Conservation (phyloP, 164 flowering plant species). For the Brasenia schreberi region DNA sequence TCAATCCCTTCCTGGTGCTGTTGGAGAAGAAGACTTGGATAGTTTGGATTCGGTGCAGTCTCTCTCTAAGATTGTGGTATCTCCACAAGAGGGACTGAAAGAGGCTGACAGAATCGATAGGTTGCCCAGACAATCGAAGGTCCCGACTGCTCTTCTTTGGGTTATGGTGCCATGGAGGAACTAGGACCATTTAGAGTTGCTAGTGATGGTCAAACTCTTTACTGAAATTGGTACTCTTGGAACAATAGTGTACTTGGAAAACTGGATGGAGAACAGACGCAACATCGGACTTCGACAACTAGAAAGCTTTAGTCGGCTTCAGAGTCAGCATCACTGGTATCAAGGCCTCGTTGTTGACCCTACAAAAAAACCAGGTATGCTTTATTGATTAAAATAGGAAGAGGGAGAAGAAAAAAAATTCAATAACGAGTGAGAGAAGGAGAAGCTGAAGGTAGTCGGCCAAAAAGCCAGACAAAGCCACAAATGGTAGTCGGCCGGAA, state of each 20-base stretch:
- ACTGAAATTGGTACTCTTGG: constrained; percentile 34
- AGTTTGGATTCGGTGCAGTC: not conserved
- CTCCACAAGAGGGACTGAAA: constrained; percentile 20
- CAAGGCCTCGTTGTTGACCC: too few relatives aligned
- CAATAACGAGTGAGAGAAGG: too few relatives aligned
- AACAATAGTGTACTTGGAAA: constrained; percentile 26
- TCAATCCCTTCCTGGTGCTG: not conserved
- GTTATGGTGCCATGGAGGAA: constrained; percentile 54
- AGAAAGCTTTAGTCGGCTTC: too few relatives aligned
- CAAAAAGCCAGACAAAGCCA: too few relatives aligned
- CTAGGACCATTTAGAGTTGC: constrained; percentile 51
- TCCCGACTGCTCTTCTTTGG: constrained; percentile 54
- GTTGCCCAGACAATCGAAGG: constrained; percentile 47
- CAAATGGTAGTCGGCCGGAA: too few relatives aligned
- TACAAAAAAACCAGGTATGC: too few relatives aligned
- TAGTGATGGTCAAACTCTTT: constrained; percentile 33
- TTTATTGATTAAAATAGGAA: too few relatives aligned
- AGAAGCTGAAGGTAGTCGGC: too few relatives aligned
- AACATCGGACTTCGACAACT: too few relatives aligned
- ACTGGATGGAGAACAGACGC: too few relatives aligned
- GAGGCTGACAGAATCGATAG: constrained; percentile 24
- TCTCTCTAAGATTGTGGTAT: not conserved
- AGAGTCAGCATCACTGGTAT: too few relatives aligned
- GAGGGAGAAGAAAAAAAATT: too few relatives aligned
- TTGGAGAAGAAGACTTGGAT: not conserved